phyloP scores from a whole-genome alignment of 306 rosid species.

The Sindora glabra region DNA sequence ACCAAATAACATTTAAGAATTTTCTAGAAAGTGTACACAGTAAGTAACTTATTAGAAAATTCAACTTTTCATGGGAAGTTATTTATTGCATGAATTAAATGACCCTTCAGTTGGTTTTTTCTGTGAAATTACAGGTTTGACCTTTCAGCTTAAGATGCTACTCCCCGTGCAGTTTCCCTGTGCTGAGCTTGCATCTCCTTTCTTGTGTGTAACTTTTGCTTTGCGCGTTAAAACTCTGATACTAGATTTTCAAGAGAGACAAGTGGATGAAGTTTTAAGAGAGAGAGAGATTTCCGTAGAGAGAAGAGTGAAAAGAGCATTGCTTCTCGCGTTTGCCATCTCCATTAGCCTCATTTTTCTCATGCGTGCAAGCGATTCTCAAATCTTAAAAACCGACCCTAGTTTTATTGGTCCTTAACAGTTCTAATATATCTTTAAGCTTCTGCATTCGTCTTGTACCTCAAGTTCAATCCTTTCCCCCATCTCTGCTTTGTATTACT shows the following conservation, averaged over 20 bases:
- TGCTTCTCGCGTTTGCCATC: conserved; percentile 72
- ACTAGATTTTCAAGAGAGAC: not conserved
- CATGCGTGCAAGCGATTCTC: conserved; percentile 91
- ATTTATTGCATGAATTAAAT: no score
- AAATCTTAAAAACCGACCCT: conserved; percentile 20
- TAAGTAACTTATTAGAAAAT: no score
- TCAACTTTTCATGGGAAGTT: no score
- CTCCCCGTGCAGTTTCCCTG: not conserved
- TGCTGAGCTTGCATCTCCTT: not conserved
- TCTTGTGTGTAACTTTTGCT: conserved; percentile 26
- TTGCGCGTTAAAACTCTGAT: conserved; percentile 46
- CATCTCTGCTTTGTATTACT: not conserved
- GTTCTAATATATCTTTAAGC: conserved; percentile 46
- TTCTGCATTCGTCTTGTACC: conserved; percentile 41
- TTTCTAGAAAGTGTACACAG: no score
- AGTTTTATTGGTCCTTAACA: conserved; percentile 27
- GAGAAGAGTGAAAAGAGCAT: conserved; percentile 10
- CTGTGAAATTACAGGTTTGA: not conserved
- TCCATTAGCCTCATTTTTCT: conserved; percentile 32
- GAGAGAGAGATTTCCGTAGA: not conserved
- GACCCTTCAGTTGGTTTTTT: no score
- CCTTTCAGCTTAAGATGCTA: conserved; percentile 19
- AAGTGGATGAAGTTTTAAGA: not conserved
- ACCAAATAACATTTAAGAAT: no score
- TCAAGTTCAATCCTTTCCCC: conserved; percentile 12